phyloP scores from a whole-genome alignment of 768 basidiomycete genomes.

The Tylopilus felleus region DNA sequence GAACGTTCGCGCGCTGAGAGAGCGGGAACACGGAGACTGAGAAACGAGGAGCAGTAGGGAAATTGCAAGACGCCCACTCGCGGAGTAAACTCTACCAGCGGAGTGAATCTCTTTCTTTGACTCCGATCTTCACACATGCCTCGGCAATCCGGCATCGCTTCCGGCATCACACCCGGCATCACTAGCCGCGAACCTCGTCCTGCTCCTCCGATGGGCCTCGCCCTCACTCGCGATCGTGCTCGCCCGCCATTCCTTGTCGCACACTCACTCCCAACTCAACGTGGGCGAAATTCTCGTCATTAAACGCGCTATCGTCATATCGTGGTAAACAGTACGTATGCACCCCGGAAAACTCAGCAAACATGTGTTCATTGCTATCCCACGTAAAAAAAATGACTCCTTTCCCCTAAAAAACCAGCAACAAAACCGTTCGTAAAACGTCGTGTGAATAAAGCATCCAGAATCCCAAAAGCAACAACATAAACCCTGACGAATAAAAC shows the following conservation, averaged over 20 bases:
- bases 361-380: constrained; percentile 15
- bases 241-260: not conserved
- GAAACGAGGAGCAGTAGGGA: constrained; percentile 24
- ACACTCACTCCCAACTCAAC: not conserved
- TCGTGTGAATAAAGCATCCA: constrained; percentile 7
- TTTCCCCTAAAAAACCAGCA: not conserved
- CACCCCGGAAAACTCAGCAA: constrained; percentile 4
- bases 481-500: constrained; percentile 27
- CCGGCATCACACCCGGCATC: constrained; percentile 19
- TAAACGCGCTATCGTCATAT: not conserved
- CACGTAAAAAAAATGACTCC: constrained; percentile 14
- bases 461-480: constrained; percentile 18
- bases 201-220: not conserved
- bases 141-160: constrained; percentile 20
- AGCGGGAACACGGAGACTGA: constrained; percentile 9
- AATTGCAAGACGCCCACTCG: constrained; percentile 32
- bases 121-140: constrained; percentile 23
- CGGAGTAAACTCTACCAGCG: constrained; percentile 29
- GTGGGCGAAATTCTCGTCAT: not conserved
- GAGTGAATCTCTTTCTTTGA: constrained; percentile 26
- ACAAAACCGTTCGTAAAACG: constrained; percentile 10
- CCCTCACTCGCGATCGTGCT: not conserved
- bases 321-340: constrained; percentile 17
- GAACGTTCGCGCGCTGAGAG: constrained; percentile 11
- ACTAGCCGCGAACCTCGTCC: constrained; percentile 30